A percentile compares a stretch with the other conserved stretches of the same genome.
Evolutionary conservation across 345 rosid genomes (phyloP).

Genomic region (Dipteronia sinensis): DNA sequence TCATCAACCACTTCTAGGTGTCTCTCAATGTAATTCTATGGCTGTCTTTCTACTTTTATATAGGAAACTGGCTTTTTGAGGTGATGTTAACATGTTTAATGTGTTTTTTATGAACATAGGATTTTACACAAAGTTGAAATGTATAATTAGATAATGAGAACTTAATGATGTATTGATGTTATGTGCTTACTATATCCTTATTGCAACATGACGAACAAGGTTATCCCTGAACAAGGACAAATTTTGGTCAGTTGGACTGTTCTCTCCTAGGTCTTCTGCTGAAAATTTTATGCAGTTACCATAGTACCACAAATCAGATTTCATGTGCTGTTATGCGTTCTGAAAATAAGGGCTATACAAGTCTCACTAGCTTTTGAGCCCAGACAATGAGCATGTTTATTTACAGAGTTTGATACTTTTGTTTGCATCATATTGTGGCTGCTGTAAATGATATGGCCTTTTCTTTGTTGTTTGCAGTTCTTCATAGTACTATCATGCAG

Average conservation of each 20-base stretch:
- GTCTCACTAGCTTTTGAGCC: not conserved
- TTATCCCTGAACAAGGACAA: not conserved
- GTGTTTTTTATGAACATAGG: not conserved
- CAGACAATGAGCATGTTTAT: not conserved
- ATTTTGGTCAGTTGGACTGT: not conserved
- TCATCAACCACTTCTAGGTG: too few relatives aligned
- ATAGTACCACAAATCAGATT: not conserved
- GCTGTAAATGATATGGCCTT: conserved; percentile 5
- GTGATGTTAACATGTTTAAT: not conserved
- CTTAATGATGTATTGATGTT: not conserved
- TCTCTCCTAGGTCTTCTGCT: not conserved
- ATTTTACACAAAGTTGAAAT: not conserved
- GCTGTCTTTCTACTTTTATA: not conserved
- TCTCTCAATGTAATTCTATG: not conserved
- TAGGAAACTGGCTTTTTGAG: not conserved
- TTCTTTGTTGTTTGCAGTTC: conserved; percentile 49
- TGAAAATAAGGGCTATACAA: not conserved
- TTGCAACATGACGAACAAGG: not conserved
- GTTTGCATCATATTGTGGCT: not conserved
- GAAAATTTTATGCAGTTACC: not conserved
- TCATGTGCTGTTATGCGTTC: not conserved
- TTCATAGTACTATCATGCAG: conserved; percentile 82
- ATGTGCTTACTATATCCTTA: not conserved
- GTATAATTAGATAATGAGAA: not conserved
- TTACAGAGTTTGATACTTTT: not conserved